A percentile compares a stretch with the other conserved stretches of the same genome.
These are phyloP conservation scores for Cornus kousa DNA, from an alignment of 148 eudicot genomes.

Conservation along the genomic window DNA sequence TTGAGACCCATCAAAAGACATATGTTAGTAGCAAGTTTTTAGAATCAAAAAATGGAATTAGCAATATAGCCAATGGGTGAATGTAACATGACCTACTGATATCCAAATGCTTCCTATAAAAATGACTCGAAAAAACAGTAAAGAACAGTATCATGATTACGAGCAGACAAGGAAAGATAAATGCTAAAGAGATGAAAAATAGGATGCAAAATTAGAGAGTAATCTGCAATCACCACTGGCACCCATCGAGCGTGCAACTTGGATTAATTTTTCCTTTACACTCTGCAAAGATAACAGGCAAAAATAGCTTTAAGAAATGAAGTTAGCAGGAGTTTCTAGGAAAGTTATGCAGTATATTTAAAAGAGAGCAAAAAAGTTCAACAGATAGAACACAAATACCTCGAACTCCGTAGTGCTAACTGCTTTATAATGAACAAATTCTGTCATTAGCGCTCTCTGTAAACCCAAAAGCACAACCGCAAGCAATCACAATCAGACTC, in stretches of 20 bases:
- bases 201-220: not conserved
- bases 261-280: slow-evolving; percentile 68
- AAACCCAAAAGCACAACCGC: slow-evolving; percentile 13
- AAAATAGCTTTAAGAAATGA: slow-evolving; percentile 1
- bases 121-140: not conserved
- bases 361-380: not conserved
- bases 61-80: not conserved
- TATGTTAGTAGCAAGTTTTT: not conserved
- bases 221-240: slow-evolving; percentile 40
- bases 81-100: not conserved
- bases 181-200: not conserved
- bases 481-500: slow-evolving; percentile 4
- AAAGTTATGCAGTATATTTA: not conserved
- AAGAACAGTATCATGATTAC: not conserved
- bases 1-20: not conserved
- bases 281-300: slow-evolving; percentile 35
- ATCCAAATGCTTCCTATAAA: no score
- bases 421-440: slow-evolving; percentile 74
- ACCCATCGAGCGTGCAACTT: slow-evolving; percentile 69
- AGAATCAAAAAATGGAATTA: no score
- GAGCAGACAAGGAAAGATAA: not conserved
- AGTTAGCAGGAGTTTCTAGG: not conserved
- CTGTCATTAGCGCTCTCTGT: slow-evolving; percentile 61
- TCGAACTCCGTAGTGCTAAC: slow-evolving; percentile 62
- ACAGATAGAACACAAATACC: slow-evolving; percentile 37